Evolutionary conservation across 257 asterid genomes (phyloP), one percentile per base, ranked within the genome.

Genomic region (Salvia hispanica): DNA sequence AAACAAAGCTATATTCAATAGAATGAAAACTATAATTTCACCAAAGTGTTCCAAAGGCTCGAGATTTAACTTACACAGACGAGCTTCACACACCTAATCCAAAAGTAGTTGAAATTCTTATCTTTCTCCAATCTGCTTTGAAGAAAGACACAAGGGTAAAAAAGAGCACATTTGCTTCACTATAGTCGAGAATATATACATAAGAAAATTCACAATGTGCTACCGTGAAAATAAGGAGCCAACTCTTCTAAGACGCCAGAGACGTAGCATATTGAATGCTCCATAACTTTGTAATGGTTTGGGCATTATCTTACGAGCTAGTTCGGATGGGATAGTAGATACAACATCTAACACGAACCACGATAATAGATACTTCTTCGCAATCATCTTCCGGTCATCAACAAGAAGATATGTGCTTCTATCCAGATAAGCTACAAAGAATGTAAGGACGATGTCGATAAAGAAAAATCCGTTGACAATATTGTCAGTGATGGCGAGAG

Each of bases 221-320:
- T 64, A 82, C 91, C 86, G 64, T 15, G 83, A 61, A 67, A 85
- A 85, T 37, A 85, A 63, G 39, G 81, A 82, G 25, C 86, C 60
- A 42, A 86, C 86, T 73, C 90, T 71, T 54, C 90, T 76, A 73
- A 86, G 85, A 52, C 90, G 88, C 86, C 83, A 84, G 21, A 84
- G 85, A 42, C 88, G 90, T 59, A 82, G 86, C 87, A 86, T 77
- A 76, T 84, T 82, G 79, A 78, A 84, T 13, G 79, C 60, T 18
- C 87, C 88, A 71, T 84, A 86, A 0, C 62, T 10, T 0, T 53
- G 67, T 2, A 84, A 63, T 42, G 82, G 81, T 9, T 43, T 16
- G 1, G 88, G 84, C 5, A 81, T 68, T 40, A 86, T 70, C 39
- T 50, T 70, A 8, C 31, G 39, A 52, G 84, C 87, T 4, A 84